phyloP scores from a whole-genome alignment of 805 yeast genomes.

The Saccharomycopsis guyanensis region DNA sequence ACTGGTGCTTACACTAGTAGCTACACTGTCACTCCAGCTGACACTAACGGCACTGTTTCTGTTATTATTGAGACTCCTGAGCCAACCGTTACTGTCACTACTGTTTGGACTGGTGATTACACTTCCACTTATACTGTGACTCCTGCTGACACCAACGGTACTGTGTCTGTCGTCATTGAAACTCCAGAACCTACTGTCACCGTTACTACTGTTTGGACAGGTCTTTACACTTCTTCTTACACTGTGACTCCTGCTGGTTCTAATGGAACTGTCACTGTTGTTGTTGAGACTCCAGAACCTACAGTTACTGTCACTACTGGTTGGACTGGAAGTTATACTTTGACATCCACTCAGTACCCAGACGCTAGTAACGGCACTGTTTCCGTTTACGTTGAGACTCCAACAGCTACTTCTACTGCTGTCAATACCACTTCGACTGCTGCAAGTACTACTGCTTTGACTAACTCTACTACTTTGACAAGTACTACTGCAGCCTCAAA shows the following conservation, averaged over 20 bases:
- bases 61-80: conserved; percentile 1
- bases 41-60: conserved; percentile 1
- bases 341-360: neutral
- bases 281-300: conserved; percentile 2
- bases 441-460: too few species aligned
- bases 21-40: neutral
- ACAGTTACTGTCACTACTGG: conserved; percentile 1
- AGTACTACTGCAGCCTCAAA: too few species aligned
- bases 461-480: too few species aligned
- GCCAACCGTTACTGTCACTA: neutral
- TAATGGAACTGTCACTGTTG: neutral
- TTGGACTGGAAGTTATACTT: neutral
- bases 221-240: neutral
- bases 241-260: neutral
- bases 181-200: neutral
- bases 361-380: neutral
- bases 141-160: neutral
- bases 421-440: neutral
- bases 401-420: neutral
- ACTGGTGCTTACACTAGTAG: neutral
- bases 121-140: conserved; percentile 6
- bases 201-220: conserved; percentile 5
- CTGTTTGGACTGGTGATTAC: conserved; percentile 1
- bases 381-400: neutral
- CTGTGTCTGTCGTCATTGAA: neutral